Evolutionary conservation across 1,139 yeast species (phyloP), one percentile per base, ranked within the genome.

Genomic region (Taphrina communis): DNA sequence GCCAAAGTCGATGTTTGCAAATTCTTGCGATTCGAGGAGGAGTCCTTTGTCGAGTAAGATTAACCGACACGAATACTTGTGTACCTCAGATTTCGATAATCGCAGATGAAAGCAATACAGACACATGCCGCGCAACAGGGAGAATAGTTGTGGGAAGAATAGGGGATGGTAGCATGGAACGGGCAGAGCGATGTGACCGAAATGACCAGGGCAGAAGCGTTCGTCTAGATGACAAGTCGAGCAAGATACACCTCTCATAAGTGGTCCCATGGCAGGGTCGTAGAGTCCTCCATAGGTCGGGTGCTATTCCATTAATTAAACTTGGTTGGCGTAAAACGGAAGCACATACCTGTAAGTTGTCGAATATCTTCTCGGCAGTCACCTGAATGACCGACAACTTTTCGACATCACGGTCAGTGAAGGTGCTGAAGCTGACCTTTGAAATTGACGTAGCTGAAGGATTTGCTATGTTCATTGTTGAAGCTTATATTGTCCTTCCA

Each of bases 171-270:
- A 95, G 60, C 91, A 96, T 6, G 98, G 97, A 52, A 91, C 88
- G 9, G 99, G 99, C 74, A 95, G 84, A 78, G 94, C 97, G 71
- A 95, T 92, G 79, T 95, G 99, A 71, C 99, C 99, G 80, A 91
- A 92, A 79, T 95, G 99, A 50, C 99, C 99, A 1, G 98, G 97
- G 81, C 99, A 95, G 76, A 86, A 88, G 76, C 90, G 87, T 75
- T 94, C 98, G 77, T 92, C 97, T 72, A 94, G 82, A 38, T 98
- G 97, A 85, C 99, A 95, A 1, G 99, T 94, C 39, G 95, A 84
- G 85, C 99, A 93, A 68, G 82, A 71, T 70, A 48, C 67, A 58
- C 69, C 55, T n/a, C 58, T 39, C 73, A 91, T 82, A 76, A 92
- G 94, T 0, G 99, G 99, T 74, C 99, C 99, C 65, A 95, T 82